phyloP scores from a whole-genome alignment of 1,139 yeast species.

The Saccharomycopsis hybrid region DNA sequence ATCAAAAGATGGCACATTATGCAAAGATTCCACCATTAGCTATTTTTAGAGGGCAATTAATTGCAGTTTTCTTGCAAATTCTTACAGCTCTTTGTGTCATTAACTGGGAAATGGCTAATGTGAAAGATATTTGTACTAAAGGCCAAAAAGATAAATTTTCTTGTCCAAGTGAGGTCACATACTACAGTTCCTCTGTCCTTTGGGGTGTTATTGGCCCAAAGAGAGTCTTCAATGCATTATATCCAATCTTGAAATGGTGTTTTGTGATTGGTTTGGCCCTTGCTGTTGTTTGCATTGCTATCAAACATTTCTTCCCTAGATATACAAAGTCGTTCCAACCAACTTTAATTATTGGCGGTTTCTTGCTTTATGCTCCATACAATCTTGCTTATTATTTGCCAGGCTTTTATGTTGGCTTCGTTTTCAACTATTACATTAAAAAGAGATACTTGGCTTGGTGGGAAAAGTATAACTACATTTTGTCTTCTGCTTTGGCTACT shows the following conservation, averaged over 20 bases:
- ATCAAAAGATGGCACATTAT: constrained; percentile 58
- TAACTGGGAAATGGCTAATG: constrained; percentile 44
- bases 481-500: constrained; percentile 50
- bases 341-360: constrained; percentile 42
- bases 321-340: constrained; percentile 37
- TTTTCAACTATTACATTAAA: constrained; percentile 49
- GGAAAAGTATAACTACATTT: constrained; percentile 59
- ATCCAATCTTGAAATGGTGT: constrained; percentile 44
- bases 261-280: constrained; percentile 48
- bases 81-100: constrained; percentile 48
- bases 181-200: constrained; percentile 46
- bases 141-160: constrained; percentile 37
- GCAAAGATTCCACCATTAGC: constrained; percentile 56
- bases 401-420: constrained; percentile 41
- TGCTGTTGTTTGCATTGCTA: constrained; percentile 37
- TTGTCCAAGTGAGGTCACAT: constrained; percentile 41
- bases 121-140: constrained; percentile 42
- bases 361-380: constrained; percentile 45
- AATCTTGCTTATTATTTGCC: constrained; percentile 49
- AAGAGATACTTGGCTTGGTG: constrained; percentile 49
- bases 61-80: constrained; percentile 38
- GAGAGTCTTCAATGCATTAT: constrained; percentile 44
- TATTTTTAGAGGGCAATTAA: constrained; percentile 50
- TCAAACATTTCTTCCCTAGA: constrained; percentile 36
- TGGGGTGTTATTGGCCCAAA: constrained; percentile 69